Evolutionary conservation across 139 green algal species (phyloP).

Genomic region (Pedinophyceae sp.): DNA sequence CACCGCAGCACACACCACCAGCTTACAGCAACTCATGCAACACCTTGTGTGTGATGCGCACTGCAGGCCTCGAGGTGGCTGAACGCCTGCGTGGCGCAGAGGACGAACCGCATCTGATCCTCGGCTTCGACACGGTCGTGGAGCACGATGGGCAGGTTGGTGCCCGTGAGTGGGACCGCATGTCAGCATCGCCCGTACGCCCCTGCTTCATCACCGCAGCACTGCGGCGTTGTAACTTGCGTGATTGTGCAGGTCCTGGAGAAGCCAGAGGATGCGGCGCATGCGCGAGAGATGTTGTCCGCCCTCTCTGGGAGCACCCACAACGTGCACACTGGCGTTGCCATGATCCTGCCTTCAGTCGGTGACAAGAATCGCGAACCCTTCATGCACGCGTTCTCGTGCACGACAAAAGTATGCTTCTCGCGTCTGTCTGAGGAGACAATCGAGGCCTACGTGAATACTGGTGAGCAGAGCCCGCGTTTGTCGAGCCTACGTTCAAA

Average conservation of each 20-base stretch:
- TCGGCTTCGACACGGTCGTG: not conserved
- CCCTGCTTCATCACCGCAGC: no score
- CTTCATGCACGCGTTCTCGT: not conserved
- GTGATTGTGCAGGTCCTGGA: not conserved
- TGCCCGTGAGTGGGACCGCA: no score
- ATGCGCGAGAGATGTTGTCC: not conserved
- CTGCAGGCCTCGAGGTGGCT: no score
- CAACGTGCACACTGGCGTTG: not conserved
- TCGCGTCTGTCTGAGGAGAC: not conserved
- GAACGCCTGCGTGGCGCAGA: no score
- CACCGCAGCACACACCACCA: no score
- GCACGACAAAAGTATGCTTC: not conserved
- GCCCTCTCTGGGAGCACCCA: constrained; percentile 1
- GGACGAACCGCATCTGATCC: not conserved
- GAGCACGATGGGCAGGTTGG: constrained; percentile 1
- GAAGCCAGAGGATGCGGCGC: not conserved
- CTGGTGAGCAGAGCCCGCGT: no score
- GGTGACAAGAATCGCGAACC: not conserved
- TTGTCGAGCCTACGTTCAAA: no score
- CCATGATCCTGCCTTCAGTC: not conserved
- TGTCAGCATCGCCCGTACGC: no score
- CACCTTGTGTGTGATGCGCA: no score
- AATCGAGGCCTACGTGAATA: constrained; percentile 2
- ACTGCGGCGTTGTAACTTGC: no score
- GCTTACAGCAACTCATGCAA: no score